phyloP scores from a whole-genome alignment of 2,329 filamentous ascomycete genomes.

The Alternaria burnsii region DNA sequence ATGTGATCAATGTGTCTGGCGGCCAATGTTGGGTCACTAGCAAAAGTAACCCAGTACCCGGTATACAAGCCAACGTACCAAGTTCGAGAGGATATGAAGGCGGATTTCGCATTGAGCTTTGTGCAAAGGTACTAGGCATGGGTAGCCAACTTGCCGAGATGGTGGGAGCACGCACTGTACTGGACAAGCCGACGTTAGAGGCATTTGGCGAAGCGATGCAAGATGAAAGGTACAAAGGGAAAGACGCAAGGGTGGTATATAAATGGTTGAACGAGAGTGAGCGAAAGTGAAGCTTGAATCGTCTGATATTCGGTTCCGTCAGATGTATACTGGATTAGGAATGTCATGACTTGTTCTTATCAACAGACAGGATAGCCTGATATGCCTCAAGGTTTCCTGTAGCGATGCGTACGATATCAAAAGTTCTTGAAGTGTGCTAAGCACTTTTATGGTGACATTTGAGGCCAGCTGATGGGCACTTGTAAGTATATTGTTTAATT shows the following conservation, averaged over 20 bases:
- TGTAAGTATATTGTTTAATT: background rate
- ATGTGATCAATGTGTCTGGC: constrained; percentile 88
- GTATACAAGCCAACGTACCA: constrained; percentile 49
- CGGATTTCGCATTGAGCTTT: constrained; percentile 49
- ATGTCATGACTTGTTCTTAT: background rate
- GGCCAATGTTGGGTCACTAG: constrained; percentile 93
- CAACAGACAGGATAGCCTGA: background rate
- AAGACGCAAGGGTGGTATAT: constrained; percentile 46
- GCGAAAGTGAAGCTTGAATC: constrained; percentile 17
- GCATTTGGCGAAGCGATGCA: constrained; percentile 41
- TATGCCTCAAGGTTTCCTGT: background rate
- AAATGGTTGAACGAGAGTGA: constrained; percentile 47
- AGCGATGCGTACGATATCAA: background rate
- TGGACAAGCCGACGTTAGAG: constrained; percentile 43
- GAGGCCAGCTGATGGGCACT: background rate
- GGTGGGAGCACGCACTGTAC: constrained; percentile 43
- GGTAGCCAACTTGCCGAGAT: constrained; percentile 45
- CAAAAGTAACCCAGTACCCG: constrained; percentile 87
- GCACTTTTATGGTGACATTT: background rate
- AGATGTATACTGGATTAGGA: too few relatives aligned
- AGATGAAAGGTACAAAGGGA: constrained; percentile 42
- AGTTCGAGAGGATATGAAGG: constrained; percentile 51
- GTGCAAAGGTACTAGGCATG: constrained; percentile 47
- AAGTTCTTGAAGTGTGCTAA: background rate
- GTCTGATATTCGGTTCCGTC: too few relatives aligned